Percentiles rank a stretch among this genome's conserved stretches.
phyloP scores from a whole-genome alignment of 2,329 filamentous ascomycete genomes.

The Cladosporium oxysporum region DNA sequence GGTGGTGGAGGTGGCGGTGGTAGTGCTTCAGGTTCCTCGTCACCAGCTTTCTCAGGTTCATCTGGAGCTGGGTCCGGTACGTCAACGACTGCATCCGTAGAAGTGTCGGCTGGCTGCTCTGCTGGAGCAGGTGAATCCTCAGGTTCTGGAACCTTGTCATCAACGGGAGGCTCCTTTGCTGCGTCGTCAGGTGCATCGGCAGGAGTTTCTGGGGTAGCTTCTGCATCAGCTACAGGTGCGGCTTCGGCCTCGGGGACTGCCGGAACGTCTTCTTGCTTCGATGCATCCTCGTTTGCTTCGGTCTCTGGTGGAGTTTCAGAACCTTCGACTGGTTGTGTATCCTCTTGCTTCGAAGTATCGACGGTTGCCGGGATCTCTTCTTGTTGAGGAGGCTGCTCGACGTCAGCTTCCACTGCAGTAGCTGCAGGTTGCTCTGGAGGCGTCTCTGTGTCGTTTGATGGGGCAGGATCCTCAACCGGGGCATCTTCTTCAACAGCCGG shows the following conservation, averaged over 20 bases:
- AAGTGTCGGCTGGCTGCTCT: neutral
- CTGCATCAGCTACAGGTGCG: slow-evolving; percentile 17
- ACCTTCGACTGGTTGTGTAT: neutral
- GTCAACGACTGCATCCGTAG: neutral
- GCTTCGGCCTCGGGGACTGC: slow-evolving; percentile 1
- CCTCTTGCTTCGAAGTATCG: neutral
- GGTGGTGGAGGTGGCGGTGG: neutral
- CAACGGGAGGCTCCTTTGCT: slow-evolving; percentile 19
- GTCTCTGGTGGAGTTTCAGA: neutral
- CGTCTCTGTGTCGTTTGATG: neutral
- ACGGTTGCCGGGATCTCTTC: neutral
- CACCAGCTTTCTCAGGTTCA: neutral
- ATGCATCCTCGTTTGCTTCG: neutral
- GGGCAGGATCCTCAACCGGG: neutral
- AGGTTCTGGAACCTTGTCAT: neutral
- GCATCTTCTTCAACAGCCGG: neutral
- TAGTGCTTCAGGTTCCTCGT: neutral
- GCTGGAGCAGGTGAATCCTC: neutral
- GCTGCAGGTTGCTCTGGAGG: slow-evolving; percentile 5
- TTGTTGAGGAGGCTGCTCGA: neutral
- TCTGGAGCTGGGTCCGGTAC: neutral
- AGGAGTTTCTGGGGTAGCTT: neutral
- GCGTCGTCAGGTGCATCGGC: neutral
- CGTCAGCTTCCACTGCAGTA: neutral
- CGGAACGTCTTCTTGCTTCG: neutral